These are phyloP conservation scores for Tetracladium setigerum DNA, from an alignment of 495 filamentous ascomycete species.

Conservation along the genomic window DNA sequence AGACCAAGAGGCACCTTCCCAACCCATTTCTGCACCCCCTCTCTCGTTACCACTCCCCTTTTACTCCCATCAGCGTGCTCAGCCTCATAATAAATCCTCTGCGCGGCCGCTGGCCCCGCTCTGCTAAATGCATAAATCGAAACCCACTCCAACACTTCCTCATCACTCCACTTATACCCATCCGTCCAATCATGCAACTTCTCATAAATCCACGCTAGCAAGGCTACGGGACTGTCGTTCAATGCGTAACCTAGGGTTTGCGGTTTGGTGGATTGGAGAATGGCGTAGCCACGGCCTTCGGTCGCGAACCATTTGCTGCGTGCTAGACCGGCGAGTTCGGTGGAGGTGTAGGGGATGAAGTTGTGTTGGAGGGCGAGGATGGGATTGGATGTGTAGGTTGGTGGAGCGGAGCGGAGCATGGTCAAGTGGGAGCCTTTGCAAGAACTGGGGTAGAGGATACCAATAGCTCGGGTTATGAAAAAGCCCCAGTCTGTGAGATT, in stretches of 20 bases:
- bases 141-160: constrained; percentile 60
- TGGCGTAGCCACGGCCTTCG: constrained; percentile 39
- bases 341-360: constrained; percentile 10
- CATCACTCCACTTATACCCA: constrained; percentile 57
- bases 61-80: constrained; percentile 36
- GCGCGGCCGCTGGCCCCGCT: constrained; percentile 47
- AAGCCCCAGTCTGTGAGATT: constrained; percentile 53
- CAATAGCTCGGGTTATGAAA: constrained; percentile 52
- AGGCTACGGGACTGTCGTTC: constrained; percentile 51
- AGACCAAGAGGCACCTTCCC: constrained; percentile 4
- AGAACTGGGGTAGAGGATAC: constrained; percentile 44
- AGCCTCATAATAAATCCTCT: constrained; percentile 51
- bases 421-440: constrained; percentile 50
- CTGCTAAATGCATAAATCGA: constrained; percentile 53
- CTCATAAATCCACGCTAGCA: constrained; percentile 65
- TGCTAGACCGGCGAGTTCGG: constrained; percentile 35
- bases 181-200: constrained; percentile 66
- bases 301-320: constrained; percentile 32
- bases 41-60: constrained; percentile 3
- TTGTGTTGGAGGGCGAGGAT: constrained; percentile 14
- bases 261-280: constrained; percentile 51
- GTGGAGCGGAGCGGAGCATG: constrained; percentile 26
- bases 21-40: constrained; percentile 1
- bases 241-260: constrained; percentile 54
- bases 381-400: constrained; percentile 12